These are phyloP conservation scores for Gigaspora rosea DNA, from an alignment of 192 early-diverging fungal species.

Conservation along the genomic window DNA sequence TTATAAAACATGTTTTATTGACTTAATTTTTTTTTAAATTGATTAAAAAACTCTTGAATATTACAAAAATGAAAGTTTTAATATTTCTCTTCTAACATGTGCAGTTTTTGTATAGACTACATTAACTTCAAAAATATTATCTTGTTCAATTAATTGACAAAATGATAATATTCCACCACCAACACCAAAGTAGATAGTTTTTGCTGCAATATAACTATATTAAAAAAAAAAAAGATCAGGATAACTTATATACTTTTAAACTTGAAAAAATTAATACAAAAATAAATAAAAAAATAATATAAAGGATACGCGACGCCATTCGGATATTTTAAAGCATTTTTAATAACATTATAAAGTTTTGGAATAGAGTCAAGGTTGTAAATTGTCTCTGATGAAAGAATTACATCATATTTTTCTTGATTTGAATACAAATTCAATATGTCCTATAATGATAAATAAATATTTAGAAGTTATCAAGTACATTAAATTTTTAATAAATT, in stretches of 20 bases:
- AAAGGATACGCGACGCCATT: conserved; percentile 47
- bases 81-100: conserved; percentile 73
- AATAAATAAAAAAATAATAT: neutral
- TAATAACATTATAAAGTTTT: conserved; percentile 64
- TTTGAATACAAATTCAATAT: conserved; percentile 46
- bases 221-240: neutral
- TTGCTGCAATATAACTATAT: conserved; percentile 80
- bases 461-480: neutral
- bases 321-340: conserved; percentile 54
- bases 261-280: neutral
- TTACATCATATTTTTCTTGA: conserved; percentile 64
- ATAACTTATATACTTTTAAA: neutral
- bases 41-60: no score
- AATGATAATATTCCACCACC: conserved; percentile 83
- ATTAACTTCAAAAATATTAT: conserved; percentile 56
- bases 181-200: conserved; percentile 94
- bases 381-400: conserved; percentile 80
- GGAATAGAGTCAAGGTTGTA: conserved; percentile 66
- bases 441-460: conserved; percentile 31
- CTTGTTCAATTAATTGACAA: conserved; percentile 57
- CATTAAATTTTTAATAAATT: neutral
- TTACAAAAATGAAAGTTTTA: conserved; percentile 31
- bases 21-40: no score
- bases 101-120: conserved; percentile 62
- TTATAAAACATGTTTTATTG: no score